These are phyloP conservation scores for Colletotrichum brevisporum DNA, from an alignment of 2,329 filamentous ascomycete species.

Conservation along the genomic window DNA sequence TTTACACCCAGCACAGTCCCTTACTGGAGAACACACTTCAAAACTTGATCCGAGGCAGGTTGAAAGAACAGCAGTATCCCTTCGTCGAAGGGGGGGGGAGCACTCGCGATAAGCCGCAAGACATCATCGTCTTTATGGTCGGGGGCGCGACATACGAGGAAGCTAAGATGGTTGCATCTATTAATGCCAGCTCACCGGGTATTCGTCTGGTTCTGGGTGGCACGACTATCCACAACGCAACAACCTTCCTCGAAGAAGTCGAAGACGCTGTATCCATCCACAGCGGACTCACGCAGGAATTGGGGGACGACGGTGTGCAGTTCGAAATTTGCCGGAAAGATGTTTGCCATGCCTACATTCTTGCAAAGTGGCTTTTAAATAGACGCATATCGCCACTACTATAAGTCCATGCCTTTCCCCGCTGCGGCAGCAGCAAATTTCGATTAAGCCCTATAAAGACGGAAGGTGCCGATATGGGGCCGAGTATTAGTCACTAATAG, in stretches of 20 bases:
- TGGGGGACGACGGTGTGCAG: no score
- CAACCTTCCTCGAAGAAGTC: slow-evolving; percentile 90
- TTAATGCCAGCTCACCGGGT: slow-evolving; percentile 92
- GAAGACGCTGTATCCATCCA: slow-evolving; percentile 88
- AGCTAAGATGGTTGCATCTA: slow-evolving; percentile 93
- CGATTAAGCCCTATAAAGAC: no score
- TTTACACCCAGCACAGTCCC: slow-evolving; percentile 97
- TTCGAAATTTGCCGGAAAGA: no score
- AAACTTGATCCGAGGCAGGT: slow-evolving; percentile 90
- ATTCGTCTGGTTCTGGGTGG: slow-evolving; percentile 91
- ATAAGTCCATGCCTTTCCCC: no score
- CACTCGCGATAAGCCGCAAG: slow-evolving; percentile 95
- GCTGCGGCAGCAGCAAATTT: no score
- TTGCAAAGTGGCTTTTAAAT: no score
- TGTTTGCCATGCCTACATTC: no score
- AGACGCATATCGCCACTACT: no score
- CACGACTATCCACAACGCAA: slow-evolving; percentile 89
- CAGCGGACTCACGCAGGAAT: slow-evolving; percentile 82
- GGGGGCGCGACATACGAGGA: slow-evolving; percentile 97
- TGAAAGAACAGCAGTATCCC: slow-evolving; percentile 90
- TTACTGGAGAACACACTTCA: slow-evolving; percentile 89
- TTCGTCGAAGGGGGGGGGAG: slow-evolving; percentile 91
- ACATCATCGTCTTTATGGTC: slow-evolving; percentile 94
- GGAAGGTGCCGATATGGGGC: no score
- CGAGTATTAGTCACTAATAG: no score